phyloP scores from a whole-genome alignment of 2,329 filamentous ascomycete genomes.

The Cladosporium sphaerospermum region DNA sequence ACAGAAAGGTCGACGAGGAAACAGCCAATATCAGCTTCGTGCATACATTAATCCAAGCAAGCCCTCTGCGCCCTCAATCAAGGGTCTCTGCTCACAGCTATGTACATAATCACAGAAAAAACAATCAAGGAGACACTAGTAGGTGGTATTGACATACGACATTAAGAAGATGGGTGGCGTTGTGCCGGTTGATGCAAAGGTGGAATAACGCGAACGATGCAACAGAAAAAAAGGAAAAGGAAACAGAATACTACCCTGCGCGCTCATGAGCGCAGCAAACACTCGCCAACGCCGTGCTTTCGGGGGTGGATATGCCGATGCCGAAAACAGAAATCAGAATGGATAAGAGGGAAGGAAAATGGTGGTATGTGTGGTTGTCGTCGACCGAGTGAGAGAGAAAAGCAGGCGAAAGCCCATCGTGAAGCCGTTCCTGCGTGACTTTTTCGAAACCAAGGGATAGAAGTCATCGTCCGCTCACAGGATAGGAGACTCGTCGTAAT shows the following conservation, averaged over 20 bases:
- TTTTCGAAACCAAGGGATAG: not conserved
- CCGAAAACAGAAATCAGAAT: not conserved
- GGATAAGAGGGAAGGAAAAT: not conserved
- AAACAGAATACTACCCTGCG: not conserved
- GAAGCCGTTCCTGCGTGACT: not conserved
- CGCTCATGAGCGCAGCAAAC: not conserved
- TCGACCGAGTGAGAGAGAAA: too few relatives aligned
- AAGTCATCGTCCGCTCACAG: not conserved
- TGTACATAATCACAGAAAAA: too few relatives aligned
- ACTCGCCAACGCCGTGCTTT: not conserved
- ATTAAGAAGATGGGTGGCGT: too few relatives aligned
- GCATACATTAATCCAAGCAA: too few relatives aligned
- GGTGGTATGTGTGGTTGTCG: not conserved
- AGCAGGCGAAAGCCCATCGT: not conserved
- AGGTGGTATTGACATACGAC: too few relatives aligned
- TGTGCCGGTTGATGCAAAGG: too few relatives aligned
- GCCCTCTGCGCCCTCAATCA: too few relatives aligned
- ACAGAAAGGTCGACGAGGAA: too few relatives aligned
- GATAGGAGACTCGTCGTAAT: conserved; percentile 6
- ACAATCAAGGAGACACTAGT: too few relatives aligned
- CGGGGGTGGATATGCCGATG: not conserved
- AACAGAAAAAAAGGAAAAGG: not conserved
- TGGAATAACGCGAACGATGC: too few relatives aligned
- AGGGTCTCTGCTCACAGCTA: too few relatives aligned
- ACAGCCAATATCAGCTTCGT: too few relatives aligned